Conservation (phyloP, 371 early-diverging fungal genomes). For the Rhizopus microsporus region DNA sequence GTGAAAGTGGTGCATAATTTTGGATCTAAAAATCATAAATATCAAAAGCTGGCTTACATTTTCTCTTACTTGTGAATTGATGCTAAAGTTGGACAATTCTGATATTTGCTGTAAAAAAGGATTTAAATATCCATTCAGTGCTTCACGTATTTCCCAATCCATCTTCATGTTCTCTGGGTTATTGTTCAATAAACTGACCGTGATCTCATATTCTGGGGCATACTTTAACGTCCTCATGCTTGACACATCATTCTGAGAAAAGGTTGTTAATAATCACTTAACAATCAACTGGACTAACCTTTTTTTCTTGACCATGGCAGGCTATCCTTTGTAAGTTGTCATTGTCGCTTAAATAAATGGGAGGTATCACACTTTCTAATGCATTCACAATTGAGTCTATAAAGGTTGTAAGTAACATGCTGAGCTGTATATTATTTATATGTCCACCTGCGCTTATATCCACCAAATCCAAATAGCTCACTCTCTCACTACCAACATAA, state of each 20-base stretch:
- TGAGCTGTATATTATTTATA: neutral
- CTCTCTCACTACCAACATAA: slow-evolving; percentile 28
- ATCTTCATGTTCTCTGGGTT: slow-evolving; percentile 62
- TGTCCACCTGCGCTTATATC: slow-evolving; percentile 7
- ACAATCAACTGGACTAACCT: slow-evolving; percentile 20
- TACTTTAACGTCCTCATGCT: slow-evolving; percentile 75
- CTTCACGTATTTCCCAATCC: slow-evolving; percentile 75
- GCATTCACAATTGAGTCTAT: slow-evolving; percentile 9
- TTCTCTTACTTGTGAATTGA: slow-evolving; percentile 59
- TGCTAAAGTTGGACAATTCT: slow-evolving; percentile 55
- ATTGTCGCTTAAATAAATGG: slow-evolving; percentile 18
- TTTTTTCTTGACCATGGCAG: slow-evolving; percentile 15
- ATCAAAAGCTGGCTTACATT: neutral
- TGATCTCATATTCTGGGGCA: slow-evolving; percentile 74
- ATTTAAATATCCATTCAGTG: slow-evolving; percentile 52
- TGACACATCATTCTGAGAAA: slow-evolving; percentile 49
- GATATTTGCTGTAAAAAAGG: slow-evolving; percentile 57
- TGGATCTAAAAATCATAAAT: slow-evolving; percentile 49
- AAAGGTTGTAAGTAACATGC: neutral
- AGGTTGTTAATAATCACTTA: slow-evolving; percentile 1
- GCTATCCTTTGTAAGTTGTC: slow-evolving; percentile 18
- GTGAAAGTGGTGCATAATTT: slow-evolving; percentile 71
- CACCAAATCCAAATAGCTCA: slow-evolving; percentile 19
- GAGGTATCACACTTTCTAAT: slow-evolving; percentile 17
- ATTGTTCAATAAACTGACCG: slow-evolving; percentile 78